phyloP scores from a whole-genome alignment of 2,329 filamentous ascomycete genomes.

The Calonectria naviculata region DNA sequence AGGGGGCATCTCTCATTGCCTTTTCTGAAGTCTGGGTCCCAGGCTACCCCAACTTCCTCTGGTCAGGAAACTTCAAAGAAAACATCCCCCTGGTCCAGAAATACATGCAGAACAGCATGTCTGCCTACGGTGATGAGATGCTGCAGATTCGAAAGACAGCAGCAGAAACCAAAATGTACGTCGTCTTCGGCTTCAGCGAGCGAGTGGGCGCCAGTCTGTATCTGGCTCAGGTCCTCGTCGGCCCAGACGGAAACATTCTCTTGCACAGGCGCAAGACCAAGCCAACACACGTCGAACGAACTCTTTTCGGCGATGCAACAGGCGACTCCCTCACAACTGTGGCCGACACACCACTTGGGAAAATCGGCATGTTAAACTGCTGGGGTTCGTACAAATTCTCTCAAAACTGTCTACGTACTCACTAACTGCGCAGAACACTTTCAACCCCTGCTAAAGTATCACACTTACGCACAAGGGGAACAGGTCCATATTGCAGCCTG shows the following conservation, averaged over 20 bases:
- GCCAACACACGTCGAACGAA: neutral
- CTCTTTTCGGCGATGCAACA: neutral
- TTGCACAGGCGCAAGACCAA: neutral
- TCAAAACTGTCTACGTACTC: neutral
- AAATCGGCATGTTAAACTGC: neutral
- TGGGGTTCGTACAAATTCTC: neutral
- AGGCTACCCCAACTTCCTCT: slow-evolving; percentile 6
- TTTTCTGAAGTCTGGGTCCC: slow-evolving; percentile 15
- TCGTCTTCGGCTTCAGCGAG: slow-evolving; percentile 10
- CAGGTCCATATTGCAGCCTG: neutral
- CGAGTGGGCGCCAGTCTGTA: neutral
- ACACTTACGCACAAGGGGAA: neutral
- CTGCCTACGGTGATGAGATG: neutral
- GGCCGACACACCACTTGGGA: neutral
- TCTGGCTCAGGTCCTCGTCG: slow-evolving; percentile 2
- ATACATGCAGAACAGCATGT: neutral
- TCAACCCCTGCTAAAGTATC: neutral
- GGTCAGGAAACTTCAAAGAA: neutral
- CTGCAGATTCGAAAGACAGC: neutral
- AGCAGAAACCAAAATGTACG: neutral
- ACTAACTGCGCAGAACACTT: neutral
- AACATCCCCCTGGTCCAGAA: slow-evolving; percentile 10
- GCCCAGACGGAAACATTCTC: slow-evolving; percentile 16
- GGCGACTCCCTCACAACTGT: neutral
- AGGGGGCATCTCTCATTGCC: neutral